A percentile compares a stretch with the other conserved stretches of the same genome.
Evolutionary conservation across 192 early-diverging fungal species (phyloP).

Genomic region (Lobosporangium transversale): DNA sequence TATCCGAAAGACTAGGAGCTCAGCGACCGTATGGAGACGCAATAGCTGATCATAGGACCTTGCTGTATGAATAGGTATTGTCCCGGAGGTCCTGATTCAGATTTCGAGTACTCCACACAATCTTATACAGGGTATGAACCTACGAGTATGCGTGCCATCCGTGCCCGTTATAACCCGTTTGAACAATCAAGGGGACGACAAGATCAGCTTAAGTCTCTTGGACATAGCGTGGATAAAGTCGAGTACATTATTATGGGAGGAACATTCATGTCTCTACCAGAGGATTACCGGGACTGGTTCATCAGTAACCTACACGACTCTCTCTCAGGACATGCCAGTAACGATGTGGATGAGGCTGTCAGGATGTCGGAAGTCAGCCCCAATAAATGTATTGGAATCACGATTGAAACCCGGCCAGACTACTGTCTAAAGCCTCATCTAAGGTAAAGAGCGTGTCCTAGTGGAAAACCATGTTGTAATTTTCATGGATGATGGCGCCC

Average conservation of each 20-base stretch:
- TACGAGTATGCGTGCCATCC: constrained; percentile 97
- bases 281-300: constrained; percentile 98
- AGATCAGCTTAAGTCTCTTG: constrained; percentile 92
- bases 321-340: constrained; percentile 89
- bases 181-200: constrained; percentile 95
- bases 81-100: constrained; percentile 98
- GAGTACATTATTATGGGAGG: constrained; percentile 99
- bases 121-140: constrained; percentile 99
- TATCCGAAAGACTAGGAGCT: neutral
- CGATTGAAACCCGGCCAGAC: constrained; percentile 98
- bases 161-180: constrained; percentile 97
- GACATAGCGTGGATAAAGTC: constrained; percentile 97
- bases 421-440: constrained; percentile 98
- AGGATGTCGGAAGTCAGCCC: constrained; percentile 95
- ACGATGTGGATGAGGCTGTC: constrained; percentile 97
- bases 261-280: constrained; percentile 96
- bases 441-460: no score
- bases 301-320: constrained; percentile 97
- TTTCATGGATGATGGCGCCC: no score
- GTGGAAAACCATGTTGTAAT: no score
- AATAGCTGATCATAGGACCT: no score
- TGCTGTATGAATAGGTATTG: constrained; percentile 71
- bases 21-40: no score
- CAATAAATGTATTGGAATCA: constrained; percentile 99
- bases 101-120: constrained; percentile 99